Evolutionary conservation across 345 rosid genomes (phyloP), one percentile per base, ranked within the genome.

Genomic region (Psidium guajava): DNA sequence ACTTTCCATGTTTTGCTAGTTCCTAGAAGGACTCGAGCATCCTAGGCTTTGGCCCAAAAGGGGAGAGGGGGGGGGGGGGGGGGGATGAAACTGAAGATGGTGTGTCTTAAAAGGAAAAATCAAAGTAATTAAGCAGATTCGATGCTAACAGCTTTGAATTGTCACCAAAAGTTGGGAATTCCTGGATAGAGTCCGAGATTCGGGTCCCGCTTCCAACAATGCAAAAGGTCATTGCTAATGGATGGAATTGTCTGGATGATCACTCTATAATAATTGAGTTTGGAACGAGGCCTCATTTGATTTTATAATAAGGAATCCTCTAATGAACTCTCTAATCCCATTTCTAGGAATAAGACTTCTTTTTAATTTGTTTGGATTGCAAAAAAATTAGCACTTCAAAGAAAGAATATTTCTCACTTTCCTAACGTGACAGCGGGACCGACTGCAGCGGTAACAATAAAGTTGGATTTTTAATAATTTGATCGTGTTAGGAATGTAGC

Each of bases 361-460:
- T 69, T 69, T 18, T 10, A 21, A 16, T 4, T 3, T 5, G 10
- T 32, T 69, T 69, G 47, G 77, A 69, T 69, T 69, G 77, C 47
- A 69, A 40, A 69, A 36, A 1, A 25, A 18, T 36, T 36, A 18
- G 47, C 24, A 11, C 77, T 18, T 32, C 1, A 10, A 69, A 69
- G 44, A 18, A 36, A 36, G 47, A 69, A 69, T 18, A 69, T 69
- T 69, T 69, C 24, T 32, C 47, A 15, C 5, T 0, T 3, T 40
- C 22, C 47, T 1, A 16, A 28, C 28, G 74, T 3, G 24, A 21
- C 0, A 36, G 47, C 47, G 6, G 1, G 77, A 69, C 6, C 0
- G 1, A 0, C 47, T 16, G 0, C 0, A 6, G 25, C 3, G 5
- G 7, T 5, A 12, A 12, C 24, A 9, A 36, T 69, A 32, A 69